Percentiles rank a stretch among this genome's conserved stretches.
These are phyloP conservation scores for Silene latifolia DNA, from an alignment of 148 eudicot species.

Conservation along the genomic window DNA sequence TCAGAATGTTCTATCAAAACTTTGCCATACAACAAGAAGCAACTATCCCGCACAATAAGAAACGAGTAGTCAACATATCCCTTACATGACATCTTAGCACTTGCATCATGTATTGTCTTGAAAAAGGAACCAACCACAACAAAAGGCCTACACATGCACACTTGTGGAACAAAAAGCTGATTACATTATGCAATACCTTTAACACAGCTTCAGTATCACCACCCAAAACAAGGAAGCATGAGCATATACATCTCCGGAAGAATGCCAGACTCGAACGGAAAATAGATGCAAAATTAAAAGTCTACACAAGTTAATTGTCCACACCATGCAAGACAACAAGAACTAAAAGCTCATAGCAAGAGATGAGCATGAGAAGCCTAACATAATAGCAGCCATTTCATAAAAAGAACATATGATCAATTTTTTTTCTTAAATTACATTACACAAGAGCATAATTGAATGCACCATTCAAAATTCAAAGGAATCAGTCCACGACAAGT, in stretches of 20 bases:
- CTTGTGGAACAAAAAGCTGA: background rate
- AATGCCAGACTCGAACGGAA: background rate
- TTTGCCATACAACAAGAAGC: background rate
- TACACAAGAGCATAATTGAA: background rate
- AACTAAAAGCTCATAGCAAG: background rate
- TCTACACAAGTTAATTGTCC: conserved; percentile 1
- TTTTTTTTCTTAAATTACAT: background rate
- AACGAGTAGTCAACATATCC: background rate
- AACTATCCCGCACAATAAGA: background rate
- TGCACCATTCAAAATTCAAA: background rate
- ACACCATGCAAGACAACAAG: conserved; percentile 10
- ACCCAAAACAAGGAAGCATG: background rate
- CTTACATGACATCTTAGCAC: background rate
- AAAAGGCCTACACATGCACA: background rate
- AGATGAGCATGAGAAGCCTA: background rate
- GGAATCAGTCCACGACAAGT: background rate
- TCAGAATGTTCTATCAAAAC: background rate
- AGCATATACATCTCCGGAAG: background rate
- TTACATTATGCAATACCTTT: background rate
- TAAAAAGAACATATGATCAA: background rate
- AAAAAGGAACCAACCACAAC: background rate
- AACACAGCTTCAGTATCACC: background rate
- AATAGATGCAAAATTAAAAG: background rate
- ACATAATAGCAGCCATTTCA: background rate
- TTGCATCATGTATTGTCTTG: background rate